Conservation (phyloP, 257 asterid species). For the Solanum sparsipilum region DNA sequence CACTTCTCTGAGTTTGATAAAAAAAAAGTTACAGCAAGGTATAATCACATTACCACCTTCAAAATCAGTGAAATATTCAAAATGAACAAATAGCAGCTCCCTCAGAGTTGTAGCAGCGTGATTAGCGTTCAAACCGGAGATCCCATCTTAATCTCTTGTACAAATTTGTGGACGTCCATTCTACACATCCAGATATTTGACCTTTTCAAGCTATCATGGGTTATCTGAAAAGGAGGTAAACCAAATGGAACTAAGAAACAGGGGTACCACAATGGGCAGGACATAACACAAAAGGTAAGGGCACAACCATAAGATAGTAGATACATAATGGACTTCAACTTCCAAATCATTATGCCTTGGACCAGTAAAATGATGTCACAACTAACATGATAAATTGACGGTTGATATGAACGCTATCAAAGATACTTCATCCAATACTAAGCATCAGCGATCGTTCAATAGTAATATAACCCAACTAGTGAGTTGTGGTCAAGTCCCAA, state of each 20-base stretch:
- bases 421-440: no score
- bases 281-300: background rate
- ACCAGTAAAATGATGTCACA: background rate
- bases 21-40: no score
- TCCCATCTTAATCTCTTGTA: conserved; percentile 4
- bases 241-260: background rate
- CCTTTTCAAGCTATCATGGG: background rate
- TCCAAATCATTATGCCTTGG: background rate
- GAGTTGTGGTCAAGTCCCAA: no score
- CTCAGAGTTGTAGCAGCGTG: conserved; percentile 3
- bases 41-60: background rate
- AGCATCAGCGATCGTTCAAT: no score
- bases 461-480: no score
- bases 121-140: background rate
- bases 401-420: no score
- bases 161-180: background rate
- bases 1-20: no score
- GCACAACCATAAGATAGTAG: background rate
- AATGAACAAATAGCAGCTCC: background rate
- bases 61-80: background rate
- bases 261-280: background rate
- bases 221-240: background rate
- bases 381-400: background rate
- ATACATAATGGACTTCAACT: background rate
- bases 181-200: background rate